Conservation (phyloP, 2,329 filamentous ascomycete species). For the Ceratocystis variospora region DNA sequence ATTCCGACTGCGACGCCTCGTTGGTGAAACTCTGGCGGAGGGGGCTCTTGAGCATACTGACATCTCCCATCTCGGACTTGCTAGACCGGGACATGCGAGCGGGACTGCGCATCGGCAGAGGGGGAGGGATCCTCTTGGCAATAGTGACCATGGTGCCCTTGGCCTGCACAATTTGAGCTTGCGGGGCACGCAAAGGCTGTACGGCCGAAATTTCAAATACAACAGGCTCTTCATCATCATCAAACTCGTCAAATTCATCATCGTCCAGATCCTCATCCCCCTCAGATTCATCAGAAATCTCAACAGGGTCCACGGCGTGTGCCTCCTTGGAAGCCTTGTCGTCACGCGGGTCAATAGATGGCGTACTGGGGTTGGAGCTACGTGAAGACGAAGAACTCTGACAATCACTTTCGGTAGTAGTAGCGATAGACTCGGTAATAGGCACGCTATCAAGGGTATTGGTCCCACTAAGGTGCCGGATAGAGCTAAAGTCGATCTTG, state of each 20-base stretch:
- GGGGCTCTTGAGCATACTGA: slow-evolving; percentile 38
- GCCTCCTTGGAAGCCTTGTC: slow-evolving; percentile 10
- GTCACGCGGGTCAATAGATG: slow-evolving; percentile 14
- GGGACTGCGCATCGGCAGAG: slow-evolving; percentile 64
- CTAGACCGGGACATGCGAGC: slow-evolving; percentile 43
- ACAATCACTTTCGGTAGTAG: slow-evolving; percentile 17
- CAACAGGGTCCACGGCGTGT: background rate
- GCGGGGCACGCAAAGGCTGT: slow-evolving; percentile 40
- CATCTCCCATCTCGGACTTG: slow-evolving; percentile 47
- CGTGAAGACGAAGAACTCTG: slow-evolving; percentile 17
- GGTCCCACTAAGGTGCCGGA: slow-evolving; percentile 34
- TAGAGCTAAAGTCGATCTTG: slow-evolving; percentile 40
- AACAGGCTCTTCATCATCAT: slow-evolving; percentile 49
- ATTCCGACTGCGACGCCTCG: slow-evolving; percentile 8
- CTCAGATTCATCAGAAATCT: background rate
- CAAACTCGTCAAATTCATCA: slow-evolving; percentile 35
- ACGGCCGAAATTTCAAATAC: slow-evolving; percentile 48
- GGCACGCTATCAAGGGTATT: slow-evolving; percentile 26
- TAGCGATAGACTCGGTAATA: slow-evolving; percentile 18
- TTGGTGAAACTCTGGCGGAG: slow-evolving; percentile 34
- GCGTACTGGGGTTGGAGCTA: slow-evolving; percentile 18
- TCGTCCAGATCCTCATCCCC: slow-evolving; percentile 28
- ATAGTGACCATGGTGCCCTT: slow-evolving; percentile 76
- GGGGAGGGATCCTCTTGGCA: slow-evolving; percentile 63
- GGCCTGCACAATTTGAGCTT: slow-evolving; percentile 51